These are phyloP conservation scores for Fusarium keratoplasticum DNA, from an alignment of 2,329 filamentous ascomycete genomes.

Conservation along the genomic window DNA sequence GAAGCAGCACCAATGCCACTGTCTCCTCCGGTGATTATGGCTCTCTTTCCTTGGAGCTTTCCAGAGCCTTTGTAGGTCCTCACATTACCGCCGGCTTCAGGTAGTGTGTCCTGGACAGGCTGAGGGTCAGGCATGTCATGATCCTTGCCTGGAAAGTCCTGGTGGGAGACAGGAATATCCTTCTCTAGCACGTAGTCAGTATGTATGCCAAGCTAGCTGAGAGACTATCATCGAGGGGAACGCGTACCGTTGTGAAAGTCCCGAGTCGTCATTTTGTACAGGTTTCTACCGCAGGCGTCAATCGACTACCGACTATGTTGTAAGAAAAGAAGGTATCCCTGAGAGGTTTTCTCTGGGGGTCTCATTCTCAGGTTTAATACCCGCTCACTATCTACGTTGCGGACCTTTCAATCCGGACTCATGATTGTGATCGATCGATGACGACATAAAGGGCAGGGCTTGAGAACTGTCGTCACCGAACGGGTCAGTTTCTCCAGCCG, in stretches of 20 bases:
- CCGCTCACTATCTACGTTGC: not conserved
- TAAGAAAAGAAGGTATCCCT: not conserved
- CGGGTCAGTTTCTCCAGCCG: conserved; percentile 19
- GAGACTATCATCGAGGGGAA: not conserved
- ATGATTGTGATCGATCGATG: conserved; percentile 42
- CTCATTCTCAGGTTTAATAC: conserved; percentile 21
- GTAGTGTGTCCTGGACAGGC: conserved; percentile 73
- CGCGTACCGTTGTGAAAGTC: conserved; percentile 38
- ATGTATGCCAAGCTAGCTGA: not conserved
- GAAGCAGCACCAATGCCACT: conserved; percentile 82
- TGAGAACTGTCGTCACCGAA: conserved; percentile 34
- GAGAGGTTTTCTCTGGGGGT: not conserved
- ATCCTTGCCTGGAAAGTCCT: conserved; percentile 46
- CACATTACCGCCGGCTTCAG: conserved; percentile 74
- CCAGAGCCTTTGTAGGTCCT: conserved; percentile 79
- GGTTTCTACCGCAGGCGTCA: not conserved
- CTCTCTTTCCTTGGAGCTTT: conserved; percentile 80
- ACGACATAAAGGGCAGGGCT: conserved; percentile 34
- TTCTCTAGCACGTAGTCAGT: conserved; percentile 50
- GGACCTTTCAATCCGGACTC: conserved; percentile 35
- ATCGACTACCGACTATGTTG: not conserved
- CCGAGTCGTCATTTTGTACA: conserved; percentile 36
- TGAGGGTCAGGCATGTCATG: conserved; percentile 49
- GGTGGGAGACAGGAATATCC: conserved; percentile 44
- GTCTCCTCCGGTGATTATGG: conserved; percentile 85